Conservation (phyloP, 305 asterid species). For the Fraxinus velutina region DNA sequence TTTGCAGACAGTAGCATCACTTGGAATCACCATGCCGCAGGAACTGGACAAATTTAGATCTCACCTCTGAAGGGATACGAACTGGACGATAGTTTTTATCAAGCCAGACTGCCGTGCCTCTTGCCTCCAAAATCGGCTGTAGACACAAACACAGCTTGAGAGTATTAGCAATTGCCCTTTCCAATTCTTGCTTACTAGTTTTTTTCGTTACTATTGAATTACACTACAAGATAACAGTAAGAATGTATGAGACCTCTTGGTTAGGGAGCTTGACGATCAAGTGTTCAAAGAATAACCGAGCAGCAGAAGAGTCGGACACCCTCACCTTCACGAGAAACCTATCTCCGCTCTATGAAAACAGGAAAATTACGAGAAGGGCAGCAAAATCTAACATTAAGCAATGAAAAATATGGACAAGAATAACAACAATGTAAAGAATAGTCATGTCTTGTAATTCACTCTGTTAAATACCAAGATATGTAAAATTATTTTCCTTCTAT, state of each 20-base stretch:
- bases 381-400: background rate
- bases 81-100: conserved; percentile 80
- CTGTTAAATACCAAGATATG: background rate
- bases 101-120: conserved; percentile 79
- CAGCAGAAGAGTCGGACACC: conserved; percentile 44
- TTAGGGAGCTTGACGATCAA: conserved; percentile 49
- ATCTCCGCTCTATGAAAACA: conserved; percentile 51
- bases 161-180: conserved; percentile 16
- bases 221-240: background rate
- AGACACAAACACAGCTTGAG: background rate
- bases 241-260: conserved; percentile 41
- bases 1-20: conserved; percentile 19
- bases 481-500: background rate
- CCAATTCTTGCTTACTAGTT: background rate
- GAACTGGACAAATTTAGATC: conserved; percentile 63
- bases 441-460: background rate
- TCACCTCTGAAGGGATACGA: conserved; percentile 66
- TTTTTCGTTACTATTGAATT: background rate
- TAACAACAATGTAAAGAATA: background rate
- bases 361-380: background rate
- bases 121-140: conserved; percentile 83
- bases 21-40: conserved; percentile 45
- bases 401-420: background rate
- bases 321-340: conserved; percentile 54
- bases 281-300: conserved; percentile 52